These are phyloP conservation scores for Saraca asoca DNA, from an alignment of 331 rosid species.

Conservation along the genomic window DNA sequence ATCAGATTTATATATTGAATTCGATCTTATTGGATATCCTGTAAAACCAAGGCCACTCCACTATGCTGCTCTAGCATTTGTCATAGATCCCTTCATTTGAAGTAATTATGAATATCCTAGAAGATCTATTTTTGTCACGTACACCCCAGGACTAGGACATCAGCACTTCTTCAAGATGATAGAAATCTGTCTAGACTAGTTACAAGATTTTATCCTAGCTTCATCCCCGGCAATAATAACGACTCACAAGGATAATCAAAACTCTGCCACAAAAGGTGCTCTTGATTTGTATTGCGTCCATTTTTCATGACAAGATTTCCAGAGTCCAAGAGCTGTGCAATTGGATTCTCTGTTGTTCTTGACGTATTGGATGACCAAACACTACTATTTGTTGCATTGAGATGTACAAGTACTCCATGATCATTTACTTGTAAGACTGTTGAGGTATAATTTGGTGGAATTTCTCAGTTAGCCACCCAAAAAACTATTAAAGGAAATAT, in stretches of 20 bases:
- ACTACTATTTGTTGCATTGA: not conserved
- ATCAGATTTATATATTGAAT: not conserved
- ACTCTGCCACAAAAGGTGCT: constrained; percentile 41
- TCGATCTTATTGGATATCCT: not conserved
- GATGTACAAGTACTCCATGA: constrained; percentile 26
- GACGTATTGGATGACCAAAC: not conserved
- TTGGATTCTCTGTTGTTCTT: not conserved
- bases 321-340: constrained; percentile 19
- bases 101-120: constrained; percentile 33
- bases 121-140: not conserved
- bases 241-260: constrained; percentile 45
- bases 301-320: constrained; percentile 46
- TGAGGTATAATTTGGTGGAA: not conserved
- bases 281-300: not conserved
- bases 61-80: not conserved
- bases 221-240: constrained; percentile 40
- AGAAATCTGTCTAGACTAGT: constrained; percentile 28
- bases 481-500: not conserved
- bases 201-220: constrained; percentile 31
- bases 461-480: constrained; percentile 25
- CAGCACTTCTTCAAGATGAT: constrained; percentile 47
- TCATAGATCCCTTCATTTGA: not conserved
- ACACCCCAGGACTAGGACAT: constrained; percentile 40
- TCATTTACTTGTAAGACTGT: constrained; percentile 12
- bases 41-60: constrained; percentile 33